Evolutionary conservation across 2,329 filamentous ascomycete species (phyloP).

Genomic region (Monilinia polystroma): DNA sequence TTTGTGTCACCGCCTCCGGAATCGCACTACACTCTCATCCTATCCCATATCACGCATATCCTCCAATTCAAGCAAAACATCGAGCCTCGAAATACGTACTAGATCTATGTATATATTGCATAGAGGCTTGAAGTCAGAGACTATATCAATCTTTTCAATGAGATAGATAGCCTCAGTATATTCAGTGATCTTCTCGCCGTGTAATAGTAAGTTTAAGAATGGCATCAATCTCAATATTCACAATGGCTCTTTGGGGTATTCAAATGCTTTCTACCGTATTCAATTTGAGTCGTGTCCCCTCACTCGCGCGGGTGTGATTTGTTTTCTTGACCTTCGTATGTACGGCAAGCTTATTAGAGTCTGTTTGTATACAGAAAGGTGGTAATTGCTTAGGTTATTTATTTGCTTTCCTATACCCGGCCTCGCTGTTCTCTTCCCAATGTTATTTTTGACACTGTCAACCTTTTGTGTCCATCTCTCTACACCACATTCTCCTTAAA

Average conservation of each 20-base stretch:
- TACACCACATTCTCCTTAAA: background rate
- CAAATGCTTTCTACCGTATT: background rate
- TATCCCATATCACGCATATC: background rate
- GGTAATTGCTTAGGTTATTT: background rate
- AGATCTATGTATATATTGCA: background rate
- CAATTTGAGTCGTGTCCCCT: background rate
- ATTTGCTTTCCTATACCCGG: background rate
- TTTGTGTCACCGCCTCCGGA: slow-evolving; percentile 14
- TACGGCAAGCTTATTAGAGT: background rate
- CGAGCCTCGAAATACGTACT: background rate
- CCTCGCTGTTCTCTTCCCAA: background rate
- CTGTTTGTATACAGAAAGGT: no score
- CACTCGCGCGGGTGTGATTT: background rate
- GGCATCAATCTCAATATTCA: background rate
- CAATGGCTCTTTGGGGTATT: no score
- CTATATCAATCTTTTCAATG: background rate
- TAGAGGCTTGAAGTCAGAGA: background rate
- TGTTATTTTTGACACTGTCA: background rate
- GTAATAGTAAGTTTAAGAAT: background rate
- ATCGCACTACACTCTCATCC: background rate
- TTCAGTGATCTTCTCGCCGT: background rate
- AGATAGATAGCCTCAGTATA: background rate
- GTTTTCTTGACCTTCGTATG: background rate
- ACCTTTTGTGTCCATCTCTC: background rate
- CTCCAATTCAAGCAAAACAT: background rate